Conservation (phyloP, 2,329 filamentous ascomycete species). For the Paraphoma chrysanthemicola region DNA sequence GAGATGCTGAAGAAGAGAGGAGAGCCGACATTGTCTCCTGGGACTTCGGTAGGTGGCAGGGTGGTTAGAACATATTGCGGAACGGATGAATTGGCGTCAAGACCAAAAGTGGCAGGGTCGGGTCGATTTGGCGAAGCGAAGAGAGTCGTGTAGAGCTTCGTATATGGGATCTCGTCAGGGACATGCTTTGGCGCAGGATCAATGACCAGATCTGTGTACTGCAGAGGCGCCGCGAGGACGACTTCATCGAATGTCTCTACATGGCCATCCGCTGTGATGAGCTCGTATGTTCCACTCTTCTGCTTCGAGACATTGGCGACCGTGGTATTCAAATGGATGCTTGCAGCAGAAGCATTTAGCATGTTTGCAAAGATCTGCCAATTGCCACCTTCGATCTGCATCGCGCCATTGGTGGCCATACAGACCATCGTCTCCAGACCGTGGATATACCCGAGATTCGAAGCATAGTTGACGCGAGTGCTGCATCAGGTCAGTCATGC, state of each 20-base stretch:
- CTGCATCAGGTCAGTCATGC: slow-evolving; percentile 47
- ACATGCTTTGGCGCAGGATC: slow-evolving; percentile 51
- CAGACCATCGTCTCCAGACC: slow-evolving; percentile 91
- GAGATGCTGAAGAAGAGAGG: slow-evolving; percentile 88
- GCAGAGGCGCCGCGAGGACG: slow-evolving; percentile 82
- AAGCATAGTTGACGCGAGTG: slow-evolving; percentile 93
- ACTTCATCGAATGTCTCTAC: slow-evolving; percentile 73
- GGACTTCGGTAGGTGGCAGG: slow-evolving; percentile 66
- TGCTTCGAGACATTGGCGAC: slow-evolving; percentile 65
- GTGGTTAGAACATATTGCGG: slow-evolving; percentile 86
- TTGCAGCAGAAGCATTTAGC: slow-evolving; percentile 69
- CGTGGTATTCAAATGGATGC: slow-evolving; percentile 69
- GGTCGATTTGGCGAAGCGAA: slow-evolving; percentile 80
- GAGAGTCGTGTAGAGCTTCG: slow-evolving; percentile 85
- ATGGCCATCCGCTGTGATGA: slow-evolving; percentile 41
- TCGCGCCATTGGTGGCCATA: slow-evolving; percentile 85
- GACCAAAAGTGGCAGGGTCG: slow-evolving; percentile 74
- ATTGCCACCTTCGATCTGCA: slow-evolving; percentile 82
- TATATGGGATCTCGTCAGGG: slow-evolving; percentile 85
- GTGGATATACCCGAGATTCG: slow-evolving; percentile 85
- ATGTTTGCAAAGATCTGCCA: slow-evolving; percentile 93
- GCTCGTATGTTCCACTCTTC: slow-evolving; percentile 49
- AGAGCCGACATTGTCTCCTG: slow-evolving; percentile 62
- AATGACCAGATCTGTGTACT: slow-evolving; percentile 74
- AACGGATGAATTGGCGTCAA: slow-evolving; percentile 63